phyloP scores from a whole-genome alignment of 2,329 filamentous ascomycete genomes.

The Alternaria sp. region DNA sequence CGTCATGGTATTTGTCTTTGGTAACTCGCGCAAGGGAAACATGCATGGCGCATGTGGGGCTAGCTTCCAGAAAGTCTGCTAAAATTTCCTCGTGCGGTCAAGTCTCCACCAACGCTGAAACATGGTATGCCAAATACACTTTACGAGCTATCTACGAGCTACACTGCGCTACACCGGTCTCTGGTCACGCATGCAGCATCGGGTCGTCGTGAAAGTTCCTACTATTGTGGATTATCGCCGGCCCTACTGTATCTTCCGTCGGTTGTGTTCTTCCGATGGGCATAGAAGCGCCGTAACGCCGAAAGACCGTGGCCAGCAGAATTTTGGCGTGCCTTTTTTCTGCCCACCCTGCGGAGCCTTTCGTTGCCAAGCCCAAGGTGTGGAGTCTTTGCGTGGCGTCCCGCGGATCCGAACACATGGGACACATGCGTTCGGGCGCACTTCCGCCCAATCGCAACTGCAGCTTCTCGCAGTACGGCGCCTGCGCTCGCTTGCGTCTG shows the following conservation, averaged over 20 bases:
- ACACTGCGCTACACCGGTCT: neutral
- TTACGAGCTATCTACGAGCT: slow-evolving; percentile 6
- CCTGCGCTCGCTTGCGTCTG: slow-evolving; percentile 4
- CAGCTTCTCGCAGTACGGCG: neutral
- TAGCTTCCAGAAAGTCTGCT: slow-evolving; percentile 6
- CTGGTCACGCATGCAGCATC: slow-evolving; percentile 8
- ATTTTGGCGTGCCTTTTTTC: slow-evolving; percentile 13
- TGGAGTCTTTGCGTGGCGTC: slow-evolving; percentile 18
- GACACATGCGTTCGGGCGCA: slow-evolving; percentile 15
- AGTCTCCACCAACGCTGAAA: slow-evolving; percentile 10
- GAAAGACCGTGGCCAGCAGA: slow-evolving; percentile 15
- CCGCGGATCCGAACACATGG: slow-evolving; percentile 21
- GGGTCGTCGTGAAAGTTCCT: slow-evolving; percentile 6
- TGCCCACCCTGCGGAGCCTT: slow-evolving; percentile 2
- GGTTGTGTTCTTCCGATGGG: neutral
- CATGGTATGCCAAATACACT: slow-evolving; percentile 17
- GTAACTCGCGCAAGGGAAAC: neutral
- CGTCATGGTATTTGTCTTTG: slow-evolving; percentile 5
- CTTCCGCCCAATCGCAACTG: slow-evolving; percentile 15
- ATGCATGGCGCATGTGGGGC: slow-evolving; percentile 6
- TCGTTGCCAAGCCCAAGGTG: slow-evolving; percentile 9
- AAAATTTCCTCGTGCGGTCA: slow-evolving; percentile 7
- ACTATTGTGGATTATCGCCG: slow-evolving; percentile 5
- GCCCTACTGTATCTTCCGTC: slow-evolving; percentile 5
- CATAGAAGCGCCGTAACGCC: slow-evolving; percentile 10